Conservation (phyloP, 495 filamentous ascomycete species). For the Aspergillus haitiensis region DNA sequence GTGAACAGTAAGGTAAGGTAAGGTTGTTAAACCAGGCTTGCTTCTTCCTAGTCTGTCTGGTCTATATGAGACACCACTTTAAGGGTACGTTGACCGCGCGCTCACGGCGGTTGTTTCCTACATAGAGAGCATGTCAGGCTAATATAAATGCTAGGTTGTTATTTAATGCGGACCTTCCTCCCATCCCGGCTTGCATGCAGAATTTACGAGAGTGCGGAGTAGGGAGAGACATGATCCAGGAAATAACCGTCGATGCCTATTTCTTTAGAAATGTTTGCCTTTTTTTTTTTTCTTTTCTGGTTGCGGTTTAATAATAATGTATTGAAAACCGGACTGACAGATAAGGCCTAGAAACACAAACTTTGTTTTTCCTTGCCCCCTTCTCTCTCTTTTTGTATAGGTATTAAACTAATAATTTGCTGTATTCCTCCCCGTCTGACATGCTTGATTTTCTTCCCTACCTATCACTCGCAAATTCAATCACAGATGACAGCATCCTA, state of each 20-base stretch:
- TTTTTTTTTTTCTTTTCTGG: not conserved
- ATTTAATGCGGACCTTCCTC: slow-evolving; percentile 2
- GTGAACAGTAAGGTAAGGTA: not conserved
- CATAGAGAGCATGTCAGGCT: slow-evolving; percentile 1
- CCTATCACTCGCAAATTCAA: not conserved
- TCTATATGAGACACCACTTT: no score
- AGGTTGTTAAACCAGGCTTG: slow-evolving; percentile 1
- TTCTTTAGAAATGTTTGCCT: slow-evolving; percentile 12
- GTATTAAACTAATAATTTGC: no score
- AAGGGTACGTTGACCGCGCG: not conserved
- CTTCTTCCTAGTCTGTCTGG: not conserved
- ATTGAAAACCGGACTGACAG: not conserved
- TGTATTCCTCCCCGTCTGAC: not conserved
- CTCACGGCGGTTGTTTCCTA: slow-evolving; percentile 10
- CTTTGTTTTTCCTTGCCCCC: not conserved
- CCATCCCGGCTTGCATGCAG: slow-evolving; percentile 16
- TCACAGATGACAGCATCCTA: not conserved
- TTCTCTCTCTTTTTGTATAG: not conserved
- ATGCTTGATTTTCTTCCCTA: not conserved
- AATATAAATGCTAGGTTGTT: slow-evolving; percentile 4
- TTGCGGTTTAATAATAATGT: not conserved
- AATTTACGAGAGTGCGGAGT: slow-evolving; percentile 11
- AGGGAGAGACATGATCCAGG: slow-evolving; percentile 10
- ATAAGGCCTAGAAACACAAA: not conserved
- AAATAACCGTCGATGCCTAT: slow-evolving; percentile 12